phyloP scores from a whole-genome alignment of 1,139 yeast genomes.

The Diutina pseudorugosa region DNA sequence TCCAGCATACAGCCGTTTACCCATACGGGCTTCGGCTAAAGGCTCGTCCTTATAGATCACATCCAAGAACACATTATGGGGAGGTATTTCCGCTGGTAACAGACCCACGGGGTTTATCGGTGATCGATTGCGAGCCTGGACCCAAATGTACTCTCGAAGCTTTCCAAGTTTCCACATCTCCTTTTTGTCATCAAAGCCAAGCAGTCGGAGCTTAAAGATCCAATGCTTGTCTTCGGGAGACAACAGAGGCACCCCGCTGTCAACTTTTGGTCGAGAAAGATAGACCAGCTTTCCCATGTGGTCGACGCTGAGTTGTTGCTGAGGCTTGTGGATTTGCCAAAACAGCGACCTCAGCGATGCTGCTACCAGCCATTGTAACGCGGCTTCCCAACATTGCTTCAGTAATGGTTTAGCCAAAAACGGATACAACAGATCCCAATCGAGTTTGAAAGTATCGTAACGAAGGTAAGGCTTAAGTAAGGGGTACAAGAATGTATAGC shows the following conservation, averaged over 20 bases:
- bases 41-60: conserved; percentile 37
- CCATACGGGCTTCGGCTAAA: conserved; percentile 11
- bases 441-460: conserved; percentile 59
- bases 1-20: conserved; percentile 6
- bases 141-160: conserved; percentile 51
- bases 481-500: conserved; percentile 75
- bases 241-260: conserved; percentile 13
- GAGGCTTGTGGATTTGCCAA: conserved; percentile 23
- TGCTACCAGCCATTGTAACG: conserved; percentile 61
- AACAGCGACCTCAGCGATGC: conserved; percentile 55
- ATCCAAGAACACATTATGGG: conserved; percentile 61
- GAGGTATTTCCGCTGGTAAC: conserved; percentile 16
- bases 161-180: conserved; percentile 79
- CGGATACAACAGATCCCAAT: conserved; percentile 53
- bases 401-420: conserved; percentile 57
- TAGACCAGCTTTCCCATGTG: conserved; percentile 27
- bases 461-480: conserved; percentile 64
- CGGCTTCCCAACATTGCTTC: conserved; percentile 50
- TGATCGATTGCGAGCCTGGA: conserved; percentile 7
- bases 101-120: conserved; percentile 6
- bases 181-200: conserved; percentile 50
- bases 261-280: conserved; percentile 12
- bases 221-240: conserved; percentile 66
- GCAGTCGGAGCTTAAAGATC: conserved; percentile 52
- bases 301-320: background rate